A percentile compares a stretch with the other conserved stretches of the same genome.
These are phyloP conservation scores for Penicillium sp. DNA, from an alignment of 2,329 filamentous ascomycete genomes.

Conservation along the genomic window DNA sequence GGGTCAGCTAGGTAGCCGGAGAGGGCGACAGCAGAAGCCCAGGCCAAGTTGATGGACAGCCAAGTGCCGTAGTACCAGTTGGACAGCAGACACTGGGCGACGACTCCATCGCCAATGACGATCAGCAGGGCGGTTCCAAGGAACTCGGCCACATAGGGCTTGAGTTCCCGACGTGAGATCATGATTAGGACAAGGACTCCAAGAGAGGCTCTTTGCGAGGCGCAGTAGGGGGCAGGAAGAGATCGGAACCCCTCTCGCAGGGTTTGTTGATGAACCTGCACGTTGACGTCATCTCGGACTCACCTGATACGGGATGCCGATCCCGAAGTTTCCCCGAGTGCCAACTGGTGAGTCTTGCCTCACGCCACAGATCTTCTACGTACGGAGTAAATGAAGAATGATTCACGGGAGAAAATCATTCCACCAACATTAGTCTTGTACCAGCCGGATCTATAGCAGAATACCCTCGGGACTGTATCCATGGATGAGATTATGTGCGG, in stretches of 20 bases:
- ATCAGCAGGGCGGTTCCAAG: conserved; percentile 34
- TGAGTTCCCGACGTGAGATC: conserved; percentile 22
- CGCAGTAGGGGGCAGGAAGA: not conserved
- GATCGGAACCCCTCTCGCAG: not conserved
- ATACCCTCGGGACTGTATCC: no score
- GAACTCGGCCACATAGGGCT: conserved; percentile 33
- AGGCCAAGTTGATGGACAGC: conserved; percentile 37
- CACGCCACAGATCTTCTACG: not conserved
- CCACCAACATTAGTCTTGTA: no score
- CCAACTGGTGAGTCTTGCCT: not conserved
- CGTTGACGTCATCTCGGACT: not conserved
- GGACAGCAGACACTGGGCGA: conserved; percentile 34
- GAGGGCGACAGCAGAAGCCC: conserved; percentile 32
- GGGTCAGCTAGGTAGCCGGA: conserved; percentile 31
- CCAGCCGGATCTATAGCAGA: no score
- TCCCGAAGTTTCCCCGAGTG: not conserved
- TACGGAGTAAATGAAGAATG: no score
- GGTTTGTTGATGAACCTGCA: not conserved
- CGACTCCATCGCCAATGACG: conserved; percentile 35
- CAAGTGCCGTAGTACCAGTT: conserved; percentile 37
- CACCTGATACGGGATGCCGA: not conserved
- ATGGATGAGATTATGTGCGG: no score
- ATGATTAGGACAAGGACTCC: not conserved
- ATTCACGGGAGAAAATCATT: no score
- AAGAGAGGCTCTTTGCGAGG: not conserved